Conservation (phyloP, 2,329 filamentous ascomycete genomes). For the Aureobasidium namibiae region DNA sequence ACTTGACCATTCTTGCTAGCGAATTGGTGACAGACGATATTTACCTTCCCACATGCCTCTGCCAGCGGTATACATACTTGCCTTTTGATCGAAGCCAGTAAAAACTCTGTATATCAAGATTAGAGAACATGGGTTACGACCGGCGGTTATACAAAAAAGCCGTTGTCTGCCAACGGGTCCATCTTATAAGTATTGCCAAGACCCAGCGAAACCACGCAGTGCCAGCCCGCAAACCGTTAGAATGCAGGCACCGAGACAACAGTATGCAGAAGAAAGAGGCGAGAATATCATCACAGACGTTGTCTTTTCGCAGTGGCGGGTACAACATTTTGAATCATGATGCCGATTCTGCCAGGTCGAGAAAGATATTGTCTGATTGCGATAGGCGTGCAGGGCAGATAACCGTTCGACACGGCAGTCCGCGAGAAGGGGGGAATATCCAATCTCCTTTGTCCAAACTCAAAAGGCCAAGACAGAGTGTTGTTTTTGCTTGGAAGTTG, state of each 20-base stretch:
- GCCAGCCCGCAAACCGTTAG: background rate
- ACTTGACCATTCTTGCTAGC: background rate
- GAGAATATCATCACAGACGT: slow-evolving; percentile 1
- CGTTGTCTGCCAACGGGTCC: slow-evolving; percentile 4
- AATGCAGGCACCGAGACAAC: slow-evolving; percentile 10
- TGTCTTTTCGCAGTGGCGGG: background rate
- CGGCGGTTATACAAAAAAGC: slow-evolving; percentile 10
- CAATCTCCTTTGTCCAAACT: slow-evolving; percentile 3
- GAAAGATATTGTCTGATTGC: background rate
- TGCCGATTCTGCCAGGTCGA: background rate
- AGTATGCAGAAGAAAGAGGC: background rate
- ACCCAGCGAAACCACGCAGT: background rate
- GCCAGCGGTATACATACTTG: background rate
- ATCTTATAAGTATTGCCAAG: slow-evolving; percentile 11
- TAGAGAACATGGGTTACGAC: background rate
- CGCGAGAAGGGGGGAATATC: background rate
- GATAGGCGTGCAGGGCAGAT: slow-evolving; percentile 5
- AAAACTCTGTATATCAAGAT: background rate
- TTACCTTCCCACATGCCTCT: background rate
- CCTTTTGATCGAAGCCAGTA: background rate
- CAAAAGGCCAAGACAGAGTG: slow-evolving; percentile 3
- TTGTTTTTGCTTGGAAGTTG: background rate
- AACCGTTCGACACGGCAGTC: background rate
- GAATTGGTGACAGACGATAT: background rate
- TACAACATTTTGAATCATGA: background rate